Conservation (phyloP, 352 stramenopile genomes). For the Phytophthora sp. region DNA sequence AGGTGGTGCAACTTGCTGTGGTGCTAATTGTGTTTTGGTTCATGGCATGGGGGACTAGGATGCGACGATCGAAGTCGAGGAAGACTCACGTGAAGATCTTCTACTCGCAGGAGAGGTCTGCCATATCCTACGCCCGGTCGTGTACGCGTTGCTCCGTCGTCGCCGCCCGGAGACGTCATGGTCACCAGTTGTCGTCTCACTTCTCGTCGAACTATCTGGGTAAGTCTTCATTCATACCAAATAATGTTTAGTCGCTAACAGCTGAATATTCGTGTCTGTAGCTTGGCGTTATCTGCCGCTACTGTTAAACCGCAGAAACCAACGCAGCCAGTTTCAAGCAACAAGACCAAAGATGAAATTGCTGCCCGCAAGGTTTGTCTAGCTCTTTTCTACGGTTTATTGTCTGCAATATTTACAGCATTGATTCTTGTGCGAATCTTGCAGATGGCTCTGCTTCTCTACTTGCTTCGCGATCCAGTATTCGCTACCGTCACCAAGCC, state of each 20-base stretch:
- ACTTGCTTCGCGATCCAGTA: conserved; percentile 83
- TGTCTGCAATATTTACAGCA: neutral
- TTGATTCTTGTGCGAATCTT: neutral
- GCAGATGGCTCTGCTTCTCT: conserved; percentile 84
- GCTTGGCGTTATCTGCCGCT: conserved; percentile 58
- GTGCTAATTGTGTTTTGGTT: neutral
- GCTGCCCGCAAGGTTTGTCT: conserved; percentile 62
- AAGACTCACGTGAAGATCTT: conserved; percentile 45
- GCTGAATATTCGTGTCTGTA: conserved; percentile 19
- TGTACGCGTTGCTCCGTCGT: conserved; percentile 75
- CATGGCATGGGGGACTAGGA: conserved; percentile 36
- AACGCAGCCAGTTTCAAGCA: conserved; percentile 18
- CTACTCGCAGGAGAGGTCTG: conserved; percentile 74
- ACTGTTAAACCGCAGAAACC: conserved; percentile 54
- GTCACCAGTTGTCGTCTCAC: conserved; percentile 58
- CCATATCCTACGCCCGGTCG: conserved; percentile 75
- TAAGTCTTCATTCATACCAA: conserved; percentile 24
- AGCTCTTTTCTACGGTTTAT: neutral
- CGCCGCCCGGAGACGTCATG: conserved; percentile 62
- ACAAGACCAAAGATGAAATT: conserved; percentile 67
- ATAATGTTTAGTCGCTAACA: conserved; percentile 2
- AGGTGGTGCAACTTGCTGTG: neutral
- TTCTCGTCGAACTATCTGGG: conserved; percentile 69
- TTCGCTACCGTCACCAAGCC: conserved; percentile 76
- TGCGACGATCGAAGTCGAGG: conserved; percentile 44